These are phyloP conservation scores for Rubia balearica DNA, from an alignment of 305 asterid species.

Conservation along the genomic window DNA sequence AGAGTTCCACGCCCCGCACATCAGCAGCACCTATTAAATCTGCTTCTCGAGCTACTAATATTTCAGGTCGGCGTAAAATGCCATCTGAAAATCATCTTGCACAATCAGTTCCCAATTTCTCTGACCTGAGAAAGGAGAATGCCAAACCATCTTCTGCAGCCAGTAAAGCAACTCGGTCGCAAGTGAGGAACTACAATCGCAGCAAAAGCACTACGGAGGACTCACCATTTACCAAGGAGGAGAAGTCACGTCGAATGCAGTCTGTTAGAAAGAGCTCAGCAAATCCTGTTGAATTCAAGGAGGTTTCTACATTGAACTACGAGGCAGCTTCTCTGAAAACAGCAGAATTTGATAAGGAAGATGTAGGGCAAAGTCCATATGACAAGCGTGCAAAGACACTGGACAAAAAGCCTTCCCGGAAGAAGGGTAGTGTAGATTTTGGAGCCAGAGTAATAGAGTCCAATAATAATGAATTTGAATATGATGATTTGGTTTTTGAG, in stretches of 20 bases:
- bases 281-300: slow-evolving; percentile 39
- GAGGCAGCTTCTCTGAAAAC: slow-evolving; percentile 44
- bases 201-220: slow-evolving; percentile 65
- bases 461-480: slow-evolving; percentile 35
- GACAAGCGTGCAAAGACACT: slow-evolving; percentile 27
- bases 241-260: slow-evolving; percentile 48
- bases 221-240: slow-evolving; percentile 48
- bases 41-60: slow-evolving; percentile 45
- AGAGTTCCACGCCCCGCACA: slow-evolving; percentile 48
- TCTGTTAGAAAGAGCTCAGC: slow-evolving; percentile 53
- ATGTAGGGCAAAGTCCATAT: slow-evolving; percentile 16
- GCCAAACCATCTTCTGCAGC: slow-evolving; percentile 62
- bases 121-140: slow-evolving; percentile 64
- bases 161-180: slow-evolving; percentile 52
- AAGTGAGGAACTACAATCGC: slow-evolving; percentile 53
- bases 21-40: slow-evolving; percentile 48
- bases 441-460: slow-evolving; percentile 37
- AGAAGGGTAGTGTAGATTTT: slow-evolving; percentile 49
- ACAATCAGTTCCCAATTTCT: slow-evolving; percentile 63
- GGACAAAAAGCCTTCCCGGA: slow-evolving; percentile 52
- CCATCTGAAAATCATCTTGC: slow-evolving; percentile 78
- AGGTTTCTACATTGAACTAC: slow-evolving; percentile 33
- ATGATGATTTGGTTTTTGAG: slow-evolving; percentile 38
- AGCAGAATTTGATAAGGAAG: slow-evolving; percentile 43
- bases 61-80: slow-evolving; percentile 55